These are phyloP conservation scores for Hanseniaspora lindneri DNA, from an alignment of 805 yeast genomes.

Conservation along the genomic window DNA sequence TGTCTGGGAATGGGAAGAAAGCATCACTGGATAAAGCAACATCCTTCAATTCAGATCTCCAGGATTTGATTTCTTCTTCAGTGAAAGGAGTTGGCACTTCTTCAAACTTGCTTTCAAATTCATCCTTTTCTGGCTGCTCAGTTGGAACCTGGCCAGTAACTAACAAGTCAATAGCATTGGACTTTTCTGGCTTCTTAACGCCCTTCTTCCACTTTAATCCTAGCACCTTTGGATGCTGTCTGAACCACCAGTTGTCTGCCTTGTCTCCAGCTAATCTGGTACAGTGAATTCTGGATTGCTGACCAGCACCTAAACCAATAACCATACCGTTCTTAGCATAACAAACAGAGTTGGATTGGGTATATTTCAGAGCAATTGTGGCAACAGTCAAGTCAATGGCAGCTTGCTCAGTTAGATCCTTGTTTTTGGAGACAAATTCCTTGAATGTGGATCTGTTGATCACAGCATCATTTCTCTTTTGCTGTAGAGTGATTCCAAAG, in stretches of 20 bases:
- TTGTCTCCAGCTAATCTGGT: slow-evolving; percentile 98
- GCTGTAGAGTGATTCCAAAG: slow-evolving; percentile 88
- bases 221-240: slow-evolving; percentile 93
- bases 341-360: slow-evolving; percentile 97
- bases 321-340: slow-evolving; percentile 99
- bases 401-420: slow-evolving; percentile 82
- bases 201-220: slow-evolving; percentile 97
- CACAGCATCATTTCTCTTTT: slow-evolving; percentile 95
- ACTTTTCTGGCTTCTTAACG: slow-evolving; percentile 94
- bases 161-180: slow-evolving; percentile 90
- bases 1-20: slow-evolving; percentile 99
- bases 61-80: slow-evolving; percentile 68
- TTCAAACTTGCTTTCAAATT: slow-evolving; percentile 81
- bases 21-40: slow-evolving; percentile 96
- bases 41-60: slow-evolving; percentile 67
- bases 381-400: slow-evolving; percentile 90
- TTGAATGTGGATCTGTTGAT: slow-evolving; percentile 81
- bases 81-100: slow-evolving; percentile 76
- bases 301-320: slow-evolving; percentile 98
- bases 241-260: slow-evolving; percentile 99
- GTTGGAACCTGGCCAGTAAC: slow-evolving; percentile 88
- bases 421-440: slow-evolving; percentile 82
- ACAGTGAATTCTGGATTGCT: slow-evolving; percentile 98
- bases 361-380: slow-evolving; percentile 90
- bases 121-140: slow-evolving; percentile 82